These are phyloP conservation scores for Gracilaria vermiculophylla DNA, from an alignment of 23 red algal species.

Conservation along the genomic window DNA sequence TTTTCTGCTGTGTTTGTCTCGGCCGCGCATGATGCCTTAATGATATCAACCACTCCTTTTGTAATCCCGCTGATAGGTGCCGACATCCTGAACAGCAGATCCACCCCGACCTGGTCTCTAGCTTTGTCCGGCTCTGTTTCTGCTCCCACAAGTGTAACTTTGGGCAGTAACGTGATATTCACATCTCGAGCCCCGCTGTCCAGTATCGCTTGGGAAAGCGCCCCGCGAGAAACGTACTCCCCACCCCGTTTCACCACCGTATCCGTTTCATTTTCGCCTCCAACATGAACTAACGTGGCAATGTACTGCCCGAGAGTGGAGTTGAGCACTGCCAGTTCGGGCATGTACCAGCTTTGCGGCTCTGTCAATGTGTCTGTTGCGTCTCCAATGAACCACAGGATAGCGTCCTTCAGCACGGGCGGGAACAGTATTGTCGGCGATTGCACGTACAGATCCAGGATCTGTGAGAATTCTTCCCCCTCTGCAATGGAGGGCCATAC, in stretches of 20 bases:
- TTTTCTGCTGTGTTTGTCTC: background rate
- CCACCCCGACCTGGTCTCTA: background rate
- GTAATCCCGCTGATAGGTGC: slow-evolving; percentile 28
- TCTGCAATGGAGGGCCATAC: background rate
- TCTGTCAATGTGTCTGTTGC: background rate
- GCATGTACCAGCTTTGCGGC: slow-evolving; percentile 3
- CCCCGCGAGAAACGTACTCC: slow-evolving; percentile 1
- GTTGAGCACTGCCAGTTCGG: slow-evolving; percentile 12
- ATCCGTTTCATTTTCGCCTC: background rate
- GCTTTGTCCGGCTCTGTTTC: background rate
- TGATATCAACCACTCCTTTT: background rate
- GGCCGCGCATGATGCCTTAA: background rate
- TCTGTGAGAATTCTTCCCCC: background rate
- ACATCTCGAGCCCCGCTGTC: slow-evolving; percentile 2
- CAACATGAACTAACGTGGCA: slow-evolving; percentile 7
- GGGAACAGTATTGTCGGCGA: slow-evolving; percentile 18
- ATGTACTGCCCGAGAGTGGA: slow-evolving; percentile 24
- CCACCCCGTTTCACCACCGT: background rate
- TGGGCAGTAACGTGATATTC: background rate
- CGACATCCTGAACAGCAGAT: background rate
- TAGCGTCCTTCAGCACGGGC: slow-evolving; percentile 8
- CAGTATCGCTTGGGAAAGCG: background rate
- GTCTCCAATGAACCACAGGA: slow-evolving; percentile 4
- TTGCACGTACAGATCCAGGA: slow-evolving; percentile 11
- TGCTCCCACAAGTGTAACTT: background rate